Evolutionary conservation across 2,329 filamentous ascomycete species (phyloP), one percentile per base, ranked within the genome.

Genomic region (Tolypocladium tropicale): DNA sequence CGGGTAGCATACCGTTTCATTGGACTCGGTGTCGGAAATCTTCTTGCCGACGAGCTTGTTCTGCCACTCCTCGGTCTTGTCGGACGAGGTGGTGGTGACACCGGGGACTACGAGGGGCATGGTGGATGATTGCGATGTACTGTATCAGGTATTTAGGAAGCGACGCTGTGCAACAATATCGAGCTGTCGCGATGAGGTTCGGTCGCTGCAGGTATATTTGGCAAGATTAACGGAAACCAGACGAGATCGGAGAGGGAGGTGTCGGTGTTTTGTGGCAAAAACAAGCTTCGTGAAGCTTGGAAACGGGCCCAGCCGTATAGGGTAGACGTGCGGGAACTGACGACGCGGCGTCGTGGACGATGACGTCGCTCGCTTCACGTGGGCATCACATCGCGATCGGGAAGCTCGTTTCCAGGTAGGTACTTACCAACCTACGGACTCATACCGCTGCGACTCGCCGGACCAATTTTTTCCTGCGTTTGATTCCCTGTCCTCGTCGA

Each of bases 81-180:
- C 65, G 60, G 67, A 67, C 43, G 74, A 69, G 59, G 71, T 72
- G 59, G 71, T 72, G 59, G 75, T 83, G 62, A 84, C 71, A 65
- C 79, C 80, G 55, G 82, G 82, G 21, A 84, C 77, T 63, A 86
- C 76, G 71, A 86, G 82, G 80, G 83, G 83, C 83, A 86, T 84
- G 72, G n/a, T 68, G 58, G 2, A 6, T 11, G 18, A n/a, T 32
- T 34, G 23, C 33, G 14, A 12, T 12, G 34, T 9, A 12, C 34
- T 36, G 34, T 12, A 12, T 39, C 18, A 3, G n/a, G 37, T 5
- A n/a, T 23, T 41, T 18, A n/a, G 18, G 36, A 7, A 7, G 36
- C n/a, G n/a, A n/a, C n/a, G n/a, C n/a, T n/a, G n/a, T n/a, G n/a
- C n/a, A n/a, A n/a, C n/a, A n/a, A n/a, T n/a, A n/a, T n/a, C n/a